These are phyloP conservation scores for Penicillium manginii DNA, from an alignment of 495 filamentous ascomycete genomes.

Conservation along the genomic window DNA sequence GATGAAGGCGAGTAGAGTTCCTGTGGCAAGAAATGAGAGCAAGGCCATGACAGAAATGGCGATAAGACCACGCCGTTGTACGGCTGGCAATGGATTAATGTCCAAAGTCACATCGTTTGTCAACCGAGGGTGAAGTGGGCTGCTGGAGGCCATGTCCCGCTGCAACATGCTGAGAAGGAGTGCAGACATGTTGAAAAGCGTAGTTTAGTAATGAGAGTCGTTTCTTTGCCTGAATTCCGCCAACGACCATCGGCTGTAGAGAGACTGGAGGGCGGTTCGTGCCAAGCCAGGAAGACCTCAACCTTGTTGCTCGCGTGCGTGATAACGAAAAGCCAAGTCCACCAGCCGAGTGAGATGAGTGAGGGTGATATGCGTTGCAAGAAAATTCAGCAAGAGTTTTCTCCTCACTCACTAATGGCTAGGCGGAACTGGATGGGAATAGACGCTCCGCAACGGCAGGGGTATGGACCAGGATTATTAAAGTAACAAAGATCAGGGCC, in stretches of 20 bases:
- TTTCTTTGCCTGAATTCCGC: background rate
- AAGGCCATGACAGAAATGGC: constrained; percentile 61
- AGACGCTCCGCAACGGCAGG: constrained; percentile 2
- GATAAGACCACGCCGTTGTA: constrained; percentile 55
- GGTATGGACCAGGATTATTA: constrained; percentile 16
- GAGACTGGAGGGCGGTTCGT: background rate
- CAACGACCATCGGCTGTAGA: background rate
- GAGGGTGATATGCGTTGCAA: background rate
- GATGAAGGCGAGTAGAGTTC: constrained; percentile 56
- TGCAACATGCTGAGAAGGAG: constrained; percentile 27
- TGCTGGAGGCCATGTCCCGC: constrained; percentile 11
- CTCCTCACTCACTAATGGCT: constrained; percentile 10
- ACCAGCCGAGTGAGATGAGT: background rate
- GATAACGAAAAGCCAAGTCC: background rate
- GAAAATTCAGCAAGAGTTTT: background rate
- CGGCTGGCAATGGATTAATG: constrained; percentile 52
- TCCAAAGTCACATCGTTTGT: constrained; percentile 17
- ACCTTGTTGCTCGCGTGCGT: background rate
- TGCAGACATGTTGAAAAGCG: constrained; percentile 28
- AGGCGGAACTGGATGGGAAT: constrained; percentile 3
- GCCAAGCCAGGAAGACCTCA: background rate
- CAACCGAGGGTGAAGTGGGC: constrained; percentile 28
- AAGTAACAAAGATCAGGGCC: constrained; percentile 12
- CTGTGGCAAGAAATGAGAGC: constrained; percentile 61
- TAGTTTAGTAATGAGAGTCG: background rate